phyloP scores from a whole-genome alignment of 1,284 basidiomycete species.

The Phlebopus sp. region DNA sequence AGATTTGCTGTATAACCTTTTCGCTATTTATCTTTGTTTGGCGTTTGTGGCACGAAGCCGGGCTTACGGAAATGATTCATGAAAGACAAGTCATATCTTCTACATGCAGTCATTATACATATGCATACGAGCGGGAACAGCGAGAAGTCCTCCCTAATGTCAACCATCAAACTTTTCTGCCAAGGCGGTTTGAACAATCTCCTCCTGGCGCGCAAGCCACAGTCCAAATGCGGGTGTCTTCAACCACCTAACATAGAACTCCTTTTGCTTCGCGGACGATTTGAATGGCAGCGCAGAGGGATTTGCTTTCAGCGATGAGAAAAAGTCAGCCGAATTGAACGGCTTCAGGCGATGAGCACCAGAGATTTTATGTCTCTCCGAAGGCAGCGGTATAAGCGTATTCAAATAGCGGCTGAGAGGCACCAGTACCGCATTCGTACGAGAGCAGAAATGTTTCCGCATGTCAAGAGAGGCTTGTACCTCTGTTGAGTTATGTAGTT shows the following conservation, averaged over 20 bases:
- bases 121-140: no score
- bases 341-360: conserved; percentile 56
- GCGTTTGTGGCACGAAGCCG: conserved; percentile 19
- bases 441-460: conserved; percentile 81
- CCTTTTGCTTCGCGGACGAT: conserved; percentile 55
- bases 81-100: neutral
- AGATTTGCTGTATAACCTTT: conserved; percentile 13
- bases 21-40: conserved; percentile 26
- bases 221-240: conserved; percentile 71
- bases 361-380: conserved; percentile 35
- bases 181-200: conserved; percentile 58
- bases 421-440: conserved; percentile 87
- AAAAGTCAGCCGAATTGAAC: conserved; percentile 79
- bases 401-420: conserved; percentile 94
- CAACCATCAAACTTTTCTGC: conserved; percentile 4
- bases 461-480: conserved; percentile 66
- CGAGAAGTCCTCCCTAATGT: neutral
- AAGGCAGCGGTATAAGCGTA: conserved; percentile 76
- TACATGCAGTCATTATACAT: no score
- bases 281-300: conserved; percentile 80
- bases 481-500: conserved; percentile 37
- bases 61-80: neutral
- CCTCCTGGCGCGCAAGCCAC: conserved; percentile 74
- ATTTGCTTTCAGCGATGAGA: conserved; percentile 77
- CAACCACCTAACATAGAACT: conserved; percentile 75